Base-by-base conservation (phyloP, 2,329 filamentous ascomycete species). In the Ceratocystis alfenasii region DNA sequence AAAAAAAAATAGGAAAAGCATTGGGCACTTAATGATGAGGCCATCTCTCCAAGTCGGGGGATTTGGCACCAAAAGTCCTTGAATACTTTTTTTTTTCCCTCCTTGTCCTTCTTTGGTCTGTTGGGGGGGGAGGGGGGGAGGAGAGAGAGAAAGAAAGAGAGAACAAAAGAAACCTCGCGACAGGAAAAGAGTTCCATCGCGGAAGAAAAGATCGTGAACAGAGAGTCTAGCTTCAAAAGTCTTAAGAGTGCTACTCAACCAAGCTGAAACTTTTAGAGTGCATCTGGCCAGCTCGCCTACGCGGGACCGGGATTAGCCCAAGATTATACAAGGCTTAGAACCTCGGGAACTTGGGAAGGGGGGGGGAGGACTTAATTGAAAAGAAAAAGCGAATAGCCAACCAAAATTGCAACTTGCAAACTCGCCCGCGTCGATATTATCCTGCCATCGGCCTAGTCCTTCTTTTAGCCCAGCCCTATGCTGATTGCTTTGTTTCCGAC, bases 11-110 rank as follows among this genome's bases (percentile, higher is more conserved):
- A 57, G 17, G 30, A 57, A 57, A 57, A 57, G 53, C 53, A 57
- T 57, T 57, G 53, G 53, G 53, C 53, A 57, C 53, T 57, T 20
- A 28, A 25, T 57, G 53, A 57, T 57, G 53, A 57, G 53, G 53
- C 53, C 53, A 57, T 57, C 53, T 57, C 25, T 22, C 15, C 53
- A 57, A 57, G 22, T 57, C 53, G 53, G 25, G 53, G 28, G 53
- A 57, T 57, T 57, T 33, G 22, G 53, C 53, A 33, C 25, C 53
- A 57, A 57, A 57, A 57, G 53, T 57, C 30, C 53, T 57, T 57
- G 28, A n/a, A 57, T 57, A 57, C 53, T 57, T 57, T 55, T 53
- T 22, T 22, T 22, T 22, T 25, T n/a, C 30, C 2, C 28, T 33
- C 15, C 25, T 20, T 48, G 46, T 20, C 20, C 20, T 48, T 57